A percentile compares a stretch with the other conserved stretches of the same genome.
Evolutionary conservation across 805 yeast species (phyloP).

Genomic region (Pichia gijzeniarum): DNA sequence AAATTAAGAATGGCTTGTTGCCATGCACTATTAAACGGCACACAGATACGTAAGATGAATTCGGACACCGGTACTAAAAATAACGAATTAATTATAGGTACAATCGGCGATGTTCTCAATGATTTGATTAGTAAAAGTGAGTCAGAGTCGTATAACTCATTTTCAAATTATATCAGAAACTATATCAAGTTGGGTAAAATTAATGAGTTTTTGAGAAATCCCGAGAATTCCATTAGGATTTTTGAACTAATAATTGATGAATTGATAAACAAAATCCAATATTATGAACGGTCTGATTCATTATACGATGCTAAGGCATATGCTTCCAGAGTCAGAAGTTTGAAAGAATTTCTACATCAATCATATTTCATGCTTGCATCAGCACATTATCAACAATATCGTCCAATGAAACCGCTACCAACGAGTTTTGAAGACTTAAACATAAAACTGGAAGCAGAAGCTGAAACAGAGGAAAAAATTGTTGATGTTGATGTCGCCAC

Average conservation of each 20-base stretch:
- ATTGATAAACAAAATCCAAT: constrained; percentile 20
- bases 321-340: constrained; percentile 34
- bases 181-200: constrained; percentile 62
- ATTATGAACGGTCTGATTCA: constrained; percentile 8
- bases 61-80: constrained; percentile 7
- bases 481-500: constrained; percentile 21
- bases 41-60: constrained; percentile 1
- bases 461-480: constrained; percentile 20
- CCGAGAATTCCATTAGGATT: constrained; percentile 42
- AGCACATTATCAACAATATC: constrained; percentile 52
- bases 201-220: constrained; percentile 49
- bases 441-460: constrained; percentile 13
- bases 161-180: constrained; percentile 40
- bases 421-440: constrained; percentile 28
- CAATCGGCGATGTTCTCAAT: constrained; percentile 62
- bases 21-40: constrained; percentile 48
- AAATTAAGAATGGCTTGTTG: constrained; percentile 75
- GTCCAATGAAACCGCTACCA: constrained; percentile 30
- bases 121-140: constrained; percentile 55
- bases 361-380: constrained; percentile 74
- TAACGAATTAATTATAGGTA: constrained; percentile 29
- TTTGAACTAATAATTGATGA: constrained; percentile 38
- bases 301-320: too few relatives aligned
- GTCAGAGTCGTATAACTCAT: constrained; percentile 41
- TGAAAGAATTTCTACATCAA: constrained; percentile 65